A percentile compares a stretch with the other conserved stretches of the same genome.
phyloP scores from a whole-genome alignment of 2,329 filamentous ascomycete genomes.

The Knufia fluminis region DNA sequence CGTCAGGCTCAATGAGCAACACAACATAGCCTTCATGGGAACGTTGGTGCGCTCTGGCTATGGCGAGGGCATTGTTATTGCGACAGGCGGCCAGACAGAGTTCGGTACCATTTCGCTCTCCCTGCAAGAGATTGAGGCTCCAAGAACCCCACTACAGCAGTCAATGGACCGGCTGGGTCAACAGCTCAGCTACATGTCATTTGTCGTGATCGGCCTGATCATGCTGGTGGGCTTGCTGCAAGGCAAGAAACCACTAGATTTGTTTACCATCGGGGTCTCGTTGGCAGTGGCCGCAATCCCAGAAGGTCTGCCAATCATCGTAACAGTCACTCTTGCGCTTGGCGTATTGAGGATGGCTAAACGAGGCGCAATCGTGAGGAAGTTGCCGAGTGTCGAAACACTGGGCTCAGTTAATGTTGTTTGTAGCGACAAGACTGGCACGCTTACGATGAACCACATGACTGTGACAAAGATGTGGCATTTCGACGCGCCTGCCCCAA shows the following conservation, averaged over 20 bases:
- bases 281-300: conserved; percentile 95
- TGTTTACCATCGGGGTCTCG: conserved; percentile 96
- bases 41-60: conserved; percentile 91
- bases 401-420: conserved; percentile 99
- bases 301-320: conserved; percentile 93
- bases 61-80: conserved; percentile 93
- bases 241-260: conserved; percentile 80
- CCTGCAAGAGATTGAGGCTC: conserved; percentile 88
- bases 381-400: conserved; percentile 94
- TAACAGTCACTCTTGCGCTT: conserved; percentile 89
- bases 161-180: conserved; percentile 98
- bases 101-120: conserved; percentile 95
- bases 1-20: conserved; percentile 61
- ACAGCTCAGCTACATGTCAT: conserved; percentile 93
- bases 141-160: conserved; percentile 82
- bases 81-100: conserved; percentile 84
- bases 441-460: conserved; percentile 96
- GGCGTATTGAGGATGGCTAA: conserved; percentile 95
- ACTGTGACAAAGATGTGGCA: conserved; percentile 95
- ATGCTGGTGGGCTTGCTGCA: conserved; percentile 83
- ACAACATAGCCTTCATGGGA: conserved; percentile 97
- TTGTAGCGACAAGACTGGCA: conserved; percentile 97
- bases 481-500: conserved; percentile 57
- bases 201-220: conserved; percentile 87
- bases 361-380: conserved; percentile 87